Evolutionary conservation across 2,329 filamentous ascomycete genomes (phyloP), one percentile per base, ranked within the genome.

Genomic region (Aureobasidium zeae): DNA sequence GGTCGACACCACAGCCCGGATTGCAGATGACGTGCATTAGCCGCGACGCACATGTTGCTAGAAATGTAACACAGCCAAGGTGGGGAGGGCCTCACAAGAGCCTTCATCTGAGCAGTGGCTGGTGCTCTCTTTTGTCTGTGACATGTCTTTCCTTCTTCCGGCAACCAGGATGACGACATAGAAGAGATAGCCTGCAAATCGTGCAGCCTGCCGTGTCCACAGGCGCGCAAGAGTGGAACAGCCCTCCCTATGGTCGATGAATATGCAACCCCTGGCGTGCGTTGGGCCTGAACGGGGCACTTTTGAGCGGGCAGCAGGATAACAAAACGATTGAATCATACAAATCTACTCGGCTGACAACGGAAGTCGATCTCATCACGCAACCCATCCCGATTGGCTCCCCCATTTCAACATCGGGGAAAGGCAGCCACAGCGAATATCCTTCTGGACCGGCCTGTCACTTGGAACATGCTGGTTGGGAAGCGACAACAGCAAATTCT

Each of bases 21-120:
- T 41, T 43, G 39, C 30, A 34, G 39, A 43, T 43, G 39, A 43
- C 39, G 39, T 43, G 39, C 39, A 43, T 43, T 43, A 43, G 39
- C 39, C 22, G 31, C 21, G 30, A 19, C 37, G 37, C 37, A 39
- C 25, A 22, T 32, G 25, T 41, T 25, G 28, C 30, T 4, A 15
- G 33, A 30, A 33, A 43, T 43, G 39, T 43, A 34, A 43, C 39
- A 43, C 39, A 34, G 24, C 21, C 30, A 43, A 26, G 39, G 39
- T 43, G 39, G 39, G 30, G 39, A 34, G 29, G n/a, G 38, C 39
- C 39, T 43, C 39, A 43, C 4, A 28, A 33, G 28, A 5, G 16
- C 22, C 29, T 34, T 16, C 21, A 28, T 29, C 39, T 26, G 16
- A 28, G 39, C 30, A 34, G 39, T 41, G 31, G 28, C 31, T 13